These are phyloP conservation scores for Penicillium salamii DNA, from an alignment of 495 filamentous ascomycete species.

Conservation along the genomic window DNA sequence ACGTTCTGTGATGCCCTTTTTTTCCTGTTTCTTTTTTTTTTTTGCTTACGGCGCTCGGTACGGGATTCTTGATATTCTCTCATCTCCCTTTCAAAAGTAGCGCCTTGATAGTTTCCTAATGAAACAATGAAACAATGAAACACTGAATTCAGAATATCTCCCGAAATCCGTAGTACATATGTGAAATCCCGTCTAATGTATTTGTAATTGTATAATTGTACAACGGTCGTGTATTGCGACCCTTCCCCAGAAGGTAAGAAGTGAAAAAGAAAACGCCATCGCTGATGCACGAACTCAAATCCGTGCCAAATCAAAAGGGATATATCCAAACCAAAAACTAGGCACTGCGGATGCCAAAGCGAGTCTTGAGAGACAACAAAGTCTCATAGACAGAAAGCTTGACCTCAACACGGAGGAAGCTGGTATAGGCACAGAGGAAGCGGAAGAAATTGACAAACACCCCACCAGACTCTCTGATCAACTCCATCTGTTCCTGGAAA, in stretches of 20 bases:
- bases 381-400: constrained; percentile 62
- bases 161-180: neutral
- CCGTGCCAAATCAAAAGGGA: constrained; percentile 24
- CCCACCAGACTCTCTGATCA: constrained; percentile 57
- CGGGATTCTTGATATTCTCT: constrained; percentile 26
- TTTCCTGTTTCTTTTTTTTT: constrained; percentile 24
- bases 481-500: constrained; percentile 80
- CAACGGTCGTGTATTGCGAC: neutral
- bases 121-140: constrained; percentile 31
- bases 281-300: constrained; percentile 33
- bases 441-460: constrained; percentile 53
- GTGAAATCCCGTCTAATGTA: constrained; percentile 5
- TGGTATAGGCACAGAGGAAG: constrained; percentile 55
- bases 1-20: constrained; percentile 8
- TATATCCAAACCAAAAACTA: constrained; percentile 6
- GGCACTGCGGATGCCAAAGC: constrained; percentile 29
- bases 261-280: constrained; percentile 25
- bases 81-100: constrained; percentile 21
- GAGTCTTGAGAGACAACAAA: constrained; percentile 44
- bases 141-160: constrained; percentile 21
- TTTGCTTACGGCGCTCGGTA: constrained; percentile 25
- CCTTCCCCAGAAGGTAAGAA: neutral
- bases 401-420: constrained; percentile 59
- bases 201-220: constrained; percentile 14
- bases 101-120: constrained; percentile 31